A percentile compares a stretch with the other conserved stretches of the same genome.
phyloP scores from a whole-genome alignment of 768 basidiomycete genomes.

The Mycena haematopus region DNA sequence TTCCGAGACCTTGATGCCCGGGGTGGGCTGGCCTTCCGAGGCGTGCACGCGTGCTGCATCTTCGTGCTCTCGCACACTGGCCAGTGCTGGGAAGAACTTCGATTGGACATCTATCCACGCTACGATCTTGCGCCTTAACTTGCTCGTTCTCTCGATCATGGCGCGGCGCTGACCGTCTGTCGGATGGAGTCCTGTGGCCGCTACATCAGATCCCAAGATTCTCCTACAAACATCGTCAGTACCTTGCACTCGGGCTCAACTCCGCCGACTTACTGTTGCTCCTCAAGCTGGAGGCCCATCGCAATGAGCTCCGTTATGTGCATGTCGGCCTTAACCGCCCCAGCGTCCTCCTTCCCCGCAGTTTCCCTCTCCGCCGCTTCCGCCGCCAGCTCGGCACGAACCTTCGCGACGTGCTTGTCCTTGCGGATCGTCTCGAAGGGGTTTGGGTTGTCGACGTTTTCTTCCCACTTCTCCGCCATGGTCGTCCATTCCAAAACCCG shows the following conservation, averaged over 20 bases:
- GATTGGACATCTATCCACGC: too few species aligned
- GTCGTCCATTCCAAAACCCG: background rate
- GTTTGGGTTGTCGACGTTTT: background rate
- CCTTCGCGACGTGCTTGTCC: conserved; percentile 12
- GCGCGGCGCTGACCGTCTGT: conserved; percentile 31
- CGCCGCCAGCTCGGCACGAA: conserved; percentile 30
- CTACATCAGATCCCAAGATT: background rate
- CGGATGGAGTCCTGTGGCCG: conserved; percentile 17
- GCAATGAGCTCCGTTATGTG: too few species aligned
- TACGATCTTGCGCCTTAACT: conserved; percentile 14
- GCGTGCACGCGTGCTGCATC: too few species aligned
- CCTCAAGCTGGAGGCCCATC: too few species aligned
- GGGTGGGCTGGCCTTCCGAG: too few species aligned
- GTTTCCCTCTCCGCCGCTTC: background rate
- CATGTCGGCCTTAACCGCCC: too few species aligned
- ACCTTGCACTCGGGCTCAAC: too few species aligned
- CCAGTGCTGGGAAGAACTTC: conserved; percentile 16
- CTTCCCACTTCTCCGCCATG: conserved; percentile 10
- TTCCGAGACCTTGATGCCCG: too few species aligned
- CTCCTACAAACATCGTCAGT: background rate
- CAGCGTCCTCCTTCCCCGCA: too few species aligned
- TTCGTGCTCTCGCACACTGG: too few species aligned
- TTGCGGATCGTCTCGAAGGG: conserved; percentile 3
- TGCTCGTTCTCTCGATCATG: conserved; percentile 25
- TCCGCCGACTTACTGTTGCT: too few species aligned